These are phyloP conservation scores for Lathyrus sativus DNA, from an alignment of 306 rosid genomes.

Conservation along the genomic window DNA sequence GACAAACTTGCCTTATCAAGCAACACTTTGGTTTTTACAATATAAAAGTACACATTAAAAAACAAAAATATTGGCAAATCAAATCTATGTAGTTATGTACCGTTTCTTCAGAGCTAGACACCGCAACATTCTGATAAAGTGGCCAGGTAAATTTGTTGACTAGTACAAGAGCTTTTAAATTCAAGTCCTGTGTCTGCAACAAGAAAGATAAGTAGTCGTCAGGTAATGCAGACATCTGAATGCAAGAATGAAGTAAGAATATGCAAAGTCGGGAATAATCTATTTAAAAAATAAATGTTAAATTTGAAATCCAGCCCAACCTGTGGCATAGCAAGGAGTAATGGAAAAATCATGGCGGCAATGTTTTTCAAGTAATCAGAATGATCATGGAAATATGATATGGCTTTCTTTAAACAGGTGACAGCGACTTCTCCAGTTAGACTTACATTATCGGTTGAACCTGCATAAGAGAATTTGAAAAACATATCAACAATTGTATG, in stretches of 20 bases:
- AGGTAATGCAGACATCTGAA: constrained; percentile 21
- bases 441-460: constrained; percentile 54
- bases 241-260: background rate
- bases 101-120: constrained; percentile 43
- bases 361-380: constrained; percentile 44
- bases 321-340: constrained; percentile 78
- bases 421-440: constrained; percentile 63
- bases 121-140: constrained; percentile 60
- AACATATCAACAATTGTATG: background rate
- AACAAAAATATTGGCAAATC: constrained; percentile 23
- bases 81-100: constrained; percentile 45
- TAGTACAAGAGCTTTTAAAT: constrained; percentile 66
- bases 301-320: constrained; percentile 42
- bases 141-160: constrained; percentile 74
- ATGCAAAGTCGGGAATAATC: constrained; percentile 7
- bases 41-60: constrained; percentile 2
- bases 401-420: constrained; percentile 60
- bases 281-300: background rate
- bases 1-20: constrained; percentile 15
- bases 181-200: constrained; percentile 67
- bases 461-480: constrained; percentile 47
- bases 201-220: constrained; percentile 26
- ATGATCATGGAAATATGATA: constrained; percentile 42
- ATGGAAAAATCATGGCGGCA: constrained; percentile 70
- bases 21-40: constrained; percentile 7